Base-by-base conservation (phyloP, 139 green algal genomes). In the Chlorella vulgaris region DNA sequence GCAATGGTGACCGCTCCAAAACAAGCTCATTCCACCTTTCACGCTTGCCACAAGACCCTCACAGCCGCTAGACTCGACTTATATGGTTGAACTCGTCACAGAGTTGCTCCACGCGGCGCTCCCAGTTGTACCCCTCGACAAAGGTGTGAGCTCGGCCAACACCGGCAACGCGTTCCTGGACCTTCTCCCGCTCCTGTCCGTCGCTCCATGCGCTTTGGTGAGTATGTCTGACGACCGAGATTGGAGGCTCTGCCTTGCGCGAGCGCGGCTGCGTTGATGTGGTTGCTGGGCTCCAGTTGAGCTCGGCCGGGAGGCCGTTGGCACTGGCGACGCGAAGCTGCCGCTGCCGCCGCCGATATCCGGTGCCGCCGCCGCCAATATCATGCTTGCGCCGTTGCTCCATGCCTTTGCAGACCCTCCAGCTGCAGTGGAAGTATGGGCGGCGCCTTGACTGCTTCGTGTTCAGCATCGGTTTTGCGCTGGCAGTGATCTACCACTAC, bases 401-500 rank as follows among this genome's bases (percentile, higher is more conserved):
- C 18, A 18, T 36, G 36, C 66, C 36, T 35, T 21, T 43, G 69
- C 74, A 68, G 47, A 82, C 53, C 2, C 76, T 86, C 3, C 42
- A 38, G 36, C 47, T 82, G 42, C 61, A 78, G 61, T 81, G 69
- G 69, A 29, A 35, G 3, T 35, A 35, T 0, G 5, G 81, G 1
- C 81, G 81, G 3, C 78, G 71, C 21, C 13, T 36, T 15, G 81
- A 86, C 47, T 66, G 82, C 21, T 55, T 39, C 5, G 26, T 81
- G 1, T 86, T 86, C 10, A 5, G 35, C 21, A 31, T 70, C 1
- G 81, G 81, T 68, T 86, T 78, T 7, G 6, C 24, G 24, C 50
- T 86, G 74, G 76, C 76, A 3, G 22, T 74, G 24, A 50, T 75
- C 0, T 84, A 84, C 31, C 79, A 84, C 40, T 31, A 26, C 29